A percentile compares a stretch with the other conserved stretches of the same genome.
Evolutionary conservation across 176 grass and related monocot genomes (phyloP).

Genomic region (Olyra latifolia): DNA sequence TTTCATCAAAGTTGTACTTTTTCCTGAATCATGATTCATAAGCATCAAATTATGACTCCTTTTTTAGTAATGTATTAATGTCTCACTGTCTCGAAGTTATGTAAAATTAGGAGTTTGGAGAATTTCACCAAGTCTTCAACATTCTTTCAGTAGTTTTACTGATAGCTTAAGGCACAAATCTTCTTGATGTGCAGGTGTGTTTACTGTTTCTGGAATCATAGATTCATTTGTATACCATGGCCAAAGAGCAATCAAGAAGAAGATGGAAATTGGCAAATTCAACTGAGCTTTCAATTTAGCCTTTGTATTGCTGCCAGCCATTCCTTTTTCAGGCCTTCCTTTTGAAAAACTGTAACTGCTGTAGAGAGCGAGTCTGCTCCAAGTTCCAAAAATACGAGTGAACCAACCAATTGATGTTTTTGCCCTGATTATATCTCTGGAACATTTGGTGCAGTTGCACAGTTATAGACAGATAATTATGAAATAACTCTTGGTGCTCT

Average conservation of each 20-base stretch:
- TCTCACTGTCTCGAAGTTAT: background rate
- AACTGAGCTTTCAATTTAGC: conserved; percentile 43
- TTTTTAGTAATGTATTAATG: background rate
- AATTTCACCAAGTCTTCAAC: background rate
- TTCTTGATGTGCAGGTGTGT: conserved; percentile 72
- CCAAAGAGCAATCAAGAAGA: conserved; percentile 96
- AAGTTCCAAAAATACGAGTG: conserved; percentile 5
- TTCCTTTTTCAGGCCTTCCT: conserved; percentile 16
- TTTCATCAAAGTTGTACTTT: background rate
- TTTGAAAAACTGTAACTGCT: conserved; percentile 10
- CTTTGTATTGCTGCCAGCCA: conserved; percentile 16
- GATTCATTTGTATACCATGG: conserved; percentile 96
- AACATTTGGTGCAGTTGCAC: background rate
- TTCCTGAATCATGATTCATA: conserved; percentile 2
- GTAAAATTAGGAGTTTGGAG: background rate
- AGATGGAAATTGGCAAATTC: conserved; percentile 95
- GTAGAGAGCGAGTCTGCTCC: conserved; percentile 5
- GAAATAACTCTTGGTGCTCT: background rate
- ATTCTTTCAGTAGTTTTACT: conserved; percentile 7
- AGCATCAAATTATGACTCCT: background rate
- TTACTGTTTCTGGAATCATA: conserved; percentile 94
- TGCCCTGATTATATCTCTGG: conserved; percentile 5
- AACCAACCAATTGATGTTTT: background rate
- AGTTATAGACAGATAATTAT: conserved; percentile 12
- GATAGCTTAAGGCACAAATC: background rate